phyloP scores from a whole-genome alignment of 2,329 filamentous ascomycete species.

The Fusarium poae region DNA sequence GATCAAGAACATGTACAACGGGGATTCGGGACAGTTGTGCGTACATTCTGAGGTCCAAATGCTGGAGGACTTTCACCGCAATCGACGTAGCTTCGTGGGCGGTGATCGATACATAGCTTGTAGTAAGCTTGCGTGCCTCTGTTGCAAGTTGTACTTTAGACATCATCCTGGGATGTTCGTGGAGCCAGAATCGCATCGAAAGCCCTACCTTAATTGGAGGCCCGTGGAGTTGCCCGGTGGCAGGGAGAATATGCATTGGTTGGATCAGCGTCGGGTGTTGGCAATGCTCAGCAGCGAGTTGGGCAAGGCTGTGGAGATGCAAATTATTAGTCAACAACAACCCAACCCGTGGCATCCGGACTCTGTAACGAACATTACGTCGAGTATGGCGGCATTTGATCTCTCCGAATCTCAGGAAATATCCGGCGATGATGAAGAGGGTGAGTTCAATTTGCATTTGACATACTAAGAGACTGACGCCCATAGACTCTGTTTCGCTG shows the following conservation, averaged over 20 bases:
- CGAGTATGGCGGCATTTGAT: background rate
- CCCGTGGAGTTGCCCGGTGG: slow-evolving; percentile 27
- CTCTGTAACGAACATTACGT: slow-evolving; percentile 37
- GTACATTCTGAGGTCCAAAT: slow-evolving; percentile 49
- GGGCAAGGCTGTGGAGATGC: slow-evolving; percentile 4
- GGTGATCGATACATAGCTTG: slow-evolving; percentile 62
- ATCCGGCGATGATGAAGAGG: background rate
- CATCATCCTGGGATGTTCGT: slow-evolving; percentile 54
- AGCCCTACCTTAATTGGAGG: slow-evolving; percentile 59
- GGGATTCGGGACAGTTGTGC: slow-evolving; percentile 42
- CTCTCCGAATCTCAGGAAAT: slow-evolving; percentile 16
- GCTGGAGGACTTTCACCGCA: slow-evolving; percentile 60
- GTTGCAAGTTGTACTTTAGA: slow-evolving; percentile 61
- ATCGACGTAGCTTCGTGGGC: slow-evolving; percentile 52
- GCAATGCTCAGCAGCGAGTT: slow-evolving; percentile 26
- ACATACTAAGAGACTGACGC: background rate
- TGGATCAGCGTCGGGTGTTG: slow-evolving; percentile 26
- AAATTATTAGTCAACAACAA: slow-evolving; percentile 12
- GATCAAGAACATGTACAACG: slow-evolving; percentile 26
- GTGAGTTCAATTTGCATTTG: background rate
- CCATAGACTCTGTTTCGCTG: slow-evolving; percentile 23
- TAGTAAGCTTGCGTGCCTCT: slow-evolving; percentile 66
- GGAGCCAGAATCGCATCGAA: slow-evolving; percentile 55
- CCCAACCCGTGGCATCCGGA: slow-evolving; percentile 22
- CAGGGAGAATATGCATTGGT: slow-evolving; percentile 11